Evolutionary conservation across 306 rosid species (phyloP).

Genomic region (Betula pendula): DNA sequence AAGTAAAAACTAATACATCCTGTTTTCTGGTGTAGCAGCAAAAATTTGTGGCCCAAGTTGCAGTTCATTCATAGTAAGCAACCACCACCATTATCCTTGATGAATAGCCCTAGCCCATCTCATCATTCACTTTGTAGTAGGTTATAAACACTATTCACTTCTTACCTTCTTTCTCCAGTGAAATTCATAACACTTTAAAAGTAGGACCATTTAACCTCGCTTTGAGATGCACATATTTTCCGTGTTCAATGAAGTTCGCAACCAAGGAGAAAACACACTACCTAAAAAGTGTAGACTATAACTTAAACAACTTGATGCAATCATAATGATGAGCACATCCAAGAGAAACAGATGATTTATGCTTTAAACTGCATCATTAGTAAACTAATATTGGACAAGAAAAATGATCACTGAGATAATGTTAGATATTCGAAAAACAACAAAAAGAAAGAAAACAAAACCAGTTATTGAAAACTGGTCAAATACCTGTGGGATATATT

Average conservation of each 20-base stretch:
- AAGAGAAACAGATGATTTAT: background rate
- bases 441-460: background rate
- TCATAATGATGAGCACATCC: background rate
- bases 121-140: background rate
- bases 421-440: background rate
- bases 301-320: background rate
- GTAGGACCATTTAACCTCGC: background rate
- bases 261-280: background rate
- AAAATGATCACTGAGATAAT: background rate
- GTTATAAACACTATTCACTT: background rate
- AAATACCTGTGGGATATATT: constrained; percentile 76
- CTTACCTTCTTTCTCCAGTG: background rate
- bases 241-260: background rate
- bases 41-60: background rate
- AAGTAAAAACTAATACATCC: background rate
- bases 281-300: background rate
- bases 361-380: background rate
- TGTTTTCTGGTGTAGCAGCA: background rate
- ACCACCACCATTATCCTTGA: background rate
- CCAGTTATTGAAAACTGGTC: background rate
- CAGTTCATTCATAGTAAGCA: background rate
- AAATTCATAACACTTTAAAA: background rate
- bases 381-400: background rate
- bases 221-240: background rate
- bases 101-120: background rate